Evolutionary conservation across 116 monocot genomes (phyloP).

Genomic region (Iris pallida): DNA sequence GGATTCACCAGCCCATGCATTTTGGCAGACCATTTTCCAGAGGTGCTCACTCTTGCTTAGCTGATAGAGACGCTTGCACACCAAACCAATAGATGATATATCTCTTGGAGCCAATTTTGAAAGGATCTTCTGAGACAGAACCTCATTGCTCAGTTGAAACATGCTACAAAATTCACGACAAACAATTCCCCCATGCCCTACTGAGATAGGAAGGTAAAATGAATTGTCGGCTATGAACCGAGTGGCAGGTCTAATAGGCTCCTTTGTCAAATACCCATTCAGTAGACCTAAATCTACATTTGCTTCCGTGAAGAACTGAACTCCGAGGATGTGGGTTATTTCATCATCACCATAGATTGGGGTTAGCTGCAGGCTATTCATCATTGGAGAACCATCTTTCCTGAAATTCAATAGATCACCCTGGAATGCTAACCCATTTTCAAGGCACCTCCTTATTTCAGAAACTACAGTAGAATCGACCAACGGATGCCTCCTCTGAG

Average conservation of each 20-base stretch:
- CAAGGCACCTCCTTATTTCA: conserved; percentile 42
- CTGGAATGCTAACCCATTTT: conserved; percentile 42
- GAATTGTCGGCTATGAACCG: conserved; percentile 9
- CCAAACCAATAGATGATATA: conserved; percentile 28
- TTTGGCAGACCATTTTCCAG: conserved; percentile 37
- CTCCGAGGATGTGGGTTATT: conserved; percentile 45
- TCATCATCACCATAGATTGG: conserved; percentile 50
- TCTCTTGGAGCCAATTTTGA: conserved; percentile 31
- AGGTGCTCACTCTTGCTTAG: conserved; percentile 28
- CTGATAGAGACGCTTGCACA: conserved; percentile 17
- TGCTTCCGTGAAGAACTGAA: conserved; percentile 43
- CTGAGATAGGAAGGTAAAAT: conserved; percentile 8
- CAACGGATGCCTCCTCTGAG: conserved; percentile 52
- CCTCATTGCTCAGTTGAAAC: conserved; percentile 32
- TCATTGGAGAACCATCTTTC: conserved; percentile 49
- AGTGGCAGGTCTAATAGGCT: conserved; percentile 9
- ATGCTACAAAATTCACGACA: conserved; percentile 31
- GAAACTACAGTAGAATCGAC: conserved; percentile 43
- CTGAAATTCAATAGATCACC: conserved; percentile 50
- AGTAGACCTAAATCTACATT: conserved; percentile 40
- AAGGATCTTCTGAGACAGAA: conserved; percentile 27
- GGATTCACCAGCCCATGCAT: conserved; percentile 28
- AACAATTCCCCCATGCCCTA: conserved; percentile 14
- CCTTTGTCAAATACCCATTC: conserved; percentile 23
- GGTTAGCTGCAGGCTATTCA: conserved; percentile 36